Evolutionary conservation across 257 asterid genomes (phyloP), one percentile per base, ranked within the genome.

Genomic region (Anisodus tanguticus): DNA sequence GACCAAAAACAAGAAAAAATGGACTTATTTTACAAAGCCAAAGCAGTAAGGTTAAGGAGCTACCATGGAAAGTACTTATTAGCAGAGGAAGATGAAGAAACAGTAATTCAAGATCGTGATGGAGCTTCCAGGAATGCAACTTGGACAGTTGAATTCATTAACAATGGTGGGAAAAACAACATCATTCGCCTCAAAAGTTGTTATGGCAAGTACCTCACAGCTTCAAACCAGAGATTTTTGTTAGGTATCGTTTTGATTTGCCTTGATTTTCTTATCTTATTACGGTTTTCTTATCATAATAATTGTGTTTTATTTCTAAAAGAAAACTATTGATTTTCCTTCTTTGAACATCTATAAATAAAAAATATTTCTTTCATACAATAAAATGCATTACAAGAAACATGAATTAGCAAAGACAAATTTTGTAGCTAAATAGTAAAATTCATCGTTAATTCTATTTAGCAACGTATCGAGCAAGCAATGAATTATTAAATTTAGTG

Each of bases 61-160:
- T 51, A 79, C 49, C 98, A 95, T 85, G 91, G 81, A 79, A 95
- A 95, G 85, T 93, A 87, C 90, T 62, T 93, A n/a, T 71, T 86
- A 41, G 97, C 97, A 16, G 92, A 87, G n/a, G 94, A 89, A 2
- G 97, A 93, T 89, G 94, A 89, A 81, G 90, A 88, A n/a, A 86
- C 97, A 45, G 93, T 93, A 17, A 86, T 85, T 51, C 97, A 93
- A 70, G 91, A 87, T 60, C 91, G 93, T 4, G 59, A 87, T 85
- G 97, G 97, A 7, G 86, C 91, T 43, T 71, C 93, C 11, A 84
- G 59, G 43, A 86, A 89, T 49, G 97, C 94, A 15, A 90, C 88
- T n/a, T 94, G 98, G 98, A 60, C 83, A 5, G 95, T 92, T 74
- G 98, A 94, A 74, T 84, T 89, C 35, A 31, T 31, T 31, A 31